These are phyloP conservation scores for Gynostemma pentaphyllum DNA, from an alignment of 306 rosid species.

Conservation along the genomic window DNA sequence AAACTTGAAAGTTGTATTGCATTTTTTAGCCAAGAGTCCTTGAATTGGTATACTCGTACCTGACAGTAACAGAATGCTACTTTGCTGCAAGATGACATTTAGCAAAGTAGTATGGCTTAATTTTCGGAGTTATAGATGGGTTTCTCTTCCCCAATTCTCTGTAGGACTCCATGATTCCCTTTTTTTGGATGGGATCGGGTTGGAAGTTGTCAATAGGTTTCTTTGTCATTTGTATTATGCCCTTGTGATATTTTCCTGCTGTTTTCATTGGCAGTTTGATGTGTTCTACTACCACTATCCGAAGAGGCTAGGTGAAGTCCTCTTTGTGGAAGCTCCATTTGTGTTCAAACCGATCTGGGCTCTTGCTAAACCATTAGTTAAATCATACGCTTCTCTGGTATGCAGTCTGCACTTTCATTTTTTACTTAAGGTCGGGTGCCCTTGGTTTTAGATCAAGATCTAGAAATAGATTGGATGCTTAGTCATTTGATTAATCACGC, in stretches of 20 bases:
- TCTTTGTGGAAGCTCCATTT: conserved; percentile 82
- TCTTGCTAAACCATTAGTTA: conserved; percentile 63
- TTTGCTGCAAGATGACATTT: not conserved
- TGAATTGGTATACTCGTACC: not conserved
- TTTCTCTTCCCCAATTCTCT: not conserved
- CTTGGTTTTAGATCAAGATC: not conserved
- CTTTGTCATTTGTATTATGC: not conserved
- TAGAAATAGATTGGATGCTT: not conserved
- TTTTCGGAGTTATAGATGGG: not conserved
- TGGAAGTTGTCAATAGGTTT: not conserved
- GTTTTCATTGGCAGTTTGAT: conserved; percentile 60
- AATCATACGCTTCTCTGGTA: conserved; percentile 83
- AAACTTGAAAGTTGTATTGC: not conserved
- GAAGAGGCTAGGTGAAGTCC: conserved; percentile 61
- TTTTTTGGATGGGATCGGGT: not conserved
- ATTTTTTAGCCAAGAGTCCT: not conserved
- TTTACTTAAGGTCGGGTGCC: not conserved
- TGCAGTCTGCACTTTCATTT: conserved; percentile 28
- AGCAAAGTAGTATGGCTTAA: not conserved
- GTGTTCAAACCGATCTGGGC: conserved; percentile 87
- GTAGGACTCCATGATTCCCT: not conserved
- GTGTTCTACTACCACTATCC: conserved; percentile 83
- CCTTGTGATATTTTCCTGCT: conserved; percentile 6
- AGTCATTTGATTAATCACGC: not conserved
- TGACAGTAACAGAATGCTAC: not conserved